phyloP scores from a whole-genome alignment of 768 basidiomycete species.

The Pholiota microspora region DNA sequence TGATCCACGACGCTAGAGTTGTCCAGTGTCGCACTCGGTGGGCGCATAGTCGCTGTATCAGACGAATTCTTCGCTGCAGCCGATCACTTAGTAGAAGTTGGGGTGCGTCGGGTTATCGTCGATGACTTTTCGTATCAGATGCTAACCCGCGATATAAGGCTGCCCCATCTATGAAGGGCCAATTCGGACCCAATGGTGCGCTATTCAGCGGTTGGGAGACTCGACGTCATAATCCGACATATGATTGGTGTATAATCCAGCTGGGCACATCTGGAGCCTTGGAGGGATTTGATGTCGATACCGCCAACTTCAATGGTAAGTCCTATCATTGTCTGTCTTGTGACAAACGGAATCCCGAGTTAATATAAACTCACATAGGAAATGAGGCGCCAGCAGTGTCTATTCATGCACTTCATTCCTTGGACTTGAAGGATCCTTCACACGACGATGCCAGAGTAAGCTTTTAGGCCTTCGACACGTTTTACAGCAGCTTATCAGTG shows the following conservation, averaged over 20 bases:
- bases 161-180: constrained; percentile 87
- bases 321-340: background rate
- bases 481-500: constrained; percentile 3
- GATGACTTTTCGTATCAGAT: background rate
- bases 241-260: constrained; percentile 94
- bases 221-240: constrained; percentile 80
- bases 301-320: constrained; percentile 88
- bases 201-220: constrained; percentile 95
- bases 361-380: constrained; percentile 38
- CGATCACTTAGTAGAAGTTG: constrained; percentile 75
- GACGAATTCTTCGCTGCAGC: constrained; percentile 97
- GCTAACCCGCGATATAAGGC: constrained; percentile 49
- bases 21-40: constrained; percentile 84
- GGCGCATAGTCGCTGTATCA: constrained; percentile 68
- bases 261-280: constrained; percentile 77
- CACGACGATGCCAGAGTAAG: constrained; percentile 52
- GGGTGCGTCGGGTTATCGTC: constrained; percentile 44
- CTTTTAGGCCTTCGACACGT: background rate
- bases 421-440: constrained; percentile 40
- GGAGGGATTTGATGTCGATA: constrained; percentile 90
- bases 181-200: constrained; percentile 95
- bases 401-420: constrained; percentile 56
- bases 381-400: constrained; percentile 87
- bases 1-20: constrained; percentile 56
- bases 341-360: constrained; percentile 1